phyloP scores from a whole-genome alignment of 495 filamentous ascomycete genomes.

The Trichoderma asperelloides region DNA sequence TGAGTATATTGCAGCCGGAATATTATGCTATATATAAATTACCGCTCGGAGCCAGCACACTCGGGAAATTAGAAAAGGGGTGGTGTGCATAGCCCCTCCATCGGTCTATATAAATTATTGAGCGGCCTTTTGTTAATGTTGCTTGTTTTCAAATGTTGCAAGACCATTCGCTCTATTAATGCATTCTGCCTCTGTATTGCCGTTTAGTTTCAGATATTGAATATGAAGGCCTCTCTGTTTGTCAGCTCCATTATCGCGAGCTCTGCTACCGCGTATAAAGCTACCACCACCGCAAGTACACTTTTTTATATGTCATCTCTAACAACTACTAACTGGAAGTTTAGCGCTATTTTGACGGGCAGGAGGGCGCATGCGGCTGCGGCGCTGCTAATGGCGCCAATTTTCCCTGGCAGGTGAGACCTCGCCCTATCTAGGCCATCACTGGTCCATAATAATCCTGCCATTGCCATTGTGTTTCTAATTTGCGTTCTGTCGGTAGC shows the following conservation, averaged over 20 bases:
- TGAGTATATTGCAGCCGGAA: no score
- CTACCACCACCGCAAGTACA: background rate
- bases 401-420: slow-evolving; percentile 23
- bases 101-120: no score
- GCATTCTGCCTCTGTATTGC: background rate
- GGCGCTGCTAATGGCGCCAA: slow-evolving; percentile 15
- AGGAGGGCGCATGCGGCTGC: slow-evolving; percentile 27
- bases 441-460: background rate
- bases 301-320: background rate
- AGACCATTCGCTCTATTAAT: no score
- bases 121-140: no score
- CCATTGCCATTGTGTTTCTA: background rate
- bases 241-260: background rate
- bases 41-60: no score
- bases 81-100: no score
- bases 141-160: no score
- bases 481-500: background rate
- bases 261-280: background rate
- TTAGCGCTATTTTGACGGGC: slow-evolving; percentile 28
- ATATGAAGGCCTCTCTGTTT: slow-evolving; percentile 1
- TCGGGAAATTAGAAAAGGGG: no score
- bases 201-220: background rate
- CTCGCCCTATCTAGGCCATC: background rate
- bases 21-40: no score
- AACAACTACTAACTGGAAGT: background rate